Base-by-base conservation (phyloP, 441 rosid species). In the Gossypium laxum region DNA sequence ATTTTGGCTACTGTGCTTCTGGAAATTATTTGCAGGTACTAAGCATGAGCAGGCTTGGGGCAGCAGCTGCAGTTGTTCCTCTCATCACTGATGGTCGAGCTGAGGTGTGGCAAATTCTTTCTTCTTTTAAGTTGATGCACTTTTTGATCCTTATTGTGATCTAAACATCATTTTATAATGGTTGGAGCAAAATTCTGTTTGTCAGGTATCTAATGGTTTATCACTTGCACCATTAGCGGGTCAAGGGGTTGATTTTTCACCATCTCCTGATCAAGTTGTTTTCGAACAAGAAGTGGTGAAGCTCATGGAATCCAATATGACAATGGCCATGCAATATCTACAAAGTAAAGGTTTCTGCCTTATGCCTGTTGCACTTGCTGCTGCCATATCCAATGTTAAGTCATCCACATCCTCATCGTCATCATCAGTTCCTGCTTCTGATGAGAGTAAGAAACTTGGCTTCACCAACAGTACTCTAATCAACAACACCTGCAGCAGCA, bases 11-110 rank as follows among this genome's bases (percentile, higher is more conserved):
- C 18, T 41, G 41, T 61, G 65, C 5, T 69, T 57, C 61, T 67
- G 51, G 15, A 22, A 58, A 26, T 11, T 28, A 70, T 68, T 51
- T 72, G 68, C 89, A 87, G 91, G 87, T 82, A 50, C 78, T 85
- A 22, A 85, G 91, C 87, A 82, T 78, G 85, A 85, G 88, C 80
- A 82, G 86, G 73, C 69, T 85, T 12, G 91, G 88, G 67, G 85
- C 85, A 18, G 84, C 90, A 2, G 82, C 78, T 58, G 83, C 85
- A 8, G 87, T 80, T 72, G 78, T 80, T 82, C 87, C 88, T 67
- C 81, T 79, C 52, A 70, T 79, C 78, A 81, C 78, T 15, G 78
- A 86, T 64, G 73, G 72, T 60, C 84, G 69, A 70, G 50, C 82
- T 21, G 83, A 86, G 87, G 87, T 83, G 66, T 8, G 43, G 6